A percentile compares a stretch with the other conserved stretches of the same genome.
Conservation (phyloP, 1,284 basidiomycete genomes). For the Lignosus rhinocerotis region DNA sequence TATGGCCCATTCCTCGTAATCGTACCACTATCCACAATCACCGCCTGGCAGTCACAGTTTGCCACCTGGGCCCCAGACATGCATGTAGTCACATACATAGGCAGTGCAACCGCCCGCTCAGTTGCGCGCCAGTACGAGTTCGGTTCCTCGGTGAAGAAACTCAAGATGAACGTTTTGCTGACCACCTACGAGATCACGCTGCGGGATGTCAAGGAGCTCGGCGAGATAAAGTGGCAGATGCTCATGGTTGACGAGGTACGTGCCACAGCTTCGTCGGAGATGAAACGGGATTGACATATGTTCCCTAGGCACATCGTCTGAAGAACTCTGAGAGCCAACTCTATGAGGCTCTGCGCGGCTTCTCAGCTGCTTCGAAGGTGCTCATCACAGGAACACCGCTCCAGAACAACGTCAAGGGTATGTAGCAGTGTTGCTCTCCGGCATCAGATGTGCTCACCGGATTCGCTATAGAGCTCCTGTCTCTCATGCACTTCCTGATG, state of each 20-base stretch:
- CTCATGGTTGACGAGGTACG: conserved; percentile 92
- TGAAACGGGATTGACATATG: conserved; percentile 7
- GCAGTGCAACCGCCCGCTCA: conserved; percentile 84
- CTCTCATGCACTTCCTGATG: conserved; percentile 98
- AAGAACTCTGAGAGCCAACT: conserved; percentile 98
- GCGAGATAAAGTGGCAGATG: conserved; percentile 96
- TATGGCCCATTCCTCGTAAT: conserved; percentile 98
- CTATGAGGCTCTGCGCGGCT: conserved; percentile 91
- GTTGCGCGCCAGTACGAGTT: conserved; percentile 95
- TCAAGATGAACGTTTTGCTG: conserved; percentile 96
- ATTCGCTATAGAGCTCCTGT: conserved; percentile 73
- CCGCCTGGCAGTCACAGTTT: conserved; percentile 98
- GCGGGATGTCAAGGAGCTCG: conserved; percentile 87
- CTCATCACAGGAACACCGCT: conserved; percentile 98
- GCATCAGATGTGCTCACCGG: conserved; percentile 13
- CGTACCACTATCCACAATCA: conserved; percentile 96
- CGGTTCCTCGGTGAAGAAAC: conserved; percentile 79
- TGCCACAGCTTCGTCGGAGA: conserved; percentile 11
- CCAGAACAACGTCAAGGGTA: conserved; percentile 98
- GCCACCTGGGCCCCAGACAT: conserved; percentile 94
- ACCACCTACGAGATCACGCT: conserved; percentile 98
- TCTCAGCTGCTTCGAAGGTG: conserved; percentile 89
- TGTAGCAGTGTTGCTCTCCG: conserved; percentile 22
- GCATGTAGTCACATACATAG: conserved; percentile 97
- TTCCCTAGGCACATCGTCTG: conserved; percentile 83